Conservation (phyloP, 2,329 filamentous ascomycete species). For the Pezizomycotina sp. region DNA sequence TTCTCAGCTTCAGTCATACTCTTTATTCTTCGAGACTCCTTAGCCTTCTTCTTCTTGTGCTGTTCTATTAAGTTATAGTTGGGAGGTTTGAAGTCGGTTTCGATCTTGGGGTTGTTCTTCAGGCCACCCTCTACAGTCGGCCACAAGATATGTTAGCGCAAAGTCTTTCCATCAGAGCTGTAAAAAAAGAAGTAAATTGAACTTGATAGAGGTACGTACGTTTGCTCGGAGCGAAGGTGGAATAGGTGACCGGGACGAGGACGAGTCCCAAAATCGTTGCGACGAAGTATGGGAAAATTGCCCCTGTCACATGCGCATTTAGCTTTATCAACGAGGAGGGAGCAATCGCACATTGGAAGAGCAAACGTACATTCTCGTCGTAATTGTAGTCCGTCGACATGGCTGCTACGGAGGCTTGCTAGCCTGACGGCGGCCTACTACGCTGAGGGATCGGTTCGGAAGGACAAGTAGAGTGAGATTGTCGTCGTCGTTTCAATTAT, state of each 20-base stretch:
- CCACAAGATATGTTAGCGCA: background rate
- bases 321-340: no score
- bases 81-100: constrained; percentile 59
- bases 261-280: constrained; percentile 75
- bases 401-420: constrained; percentile 30
- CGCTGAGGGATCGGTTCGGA: no score
- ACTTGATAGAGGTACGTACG: constrained; percentile 30
- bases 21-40: constrained; percentile 78
- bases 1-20: constrained; percentile 55
- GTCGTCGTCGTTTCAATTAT: no score
- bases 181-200: constrained; percentile 4
- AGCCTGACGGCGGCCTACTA: no score
- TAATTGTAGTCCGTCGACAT: constrained; percentile 97
- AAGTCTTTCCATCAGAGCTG: background rate
- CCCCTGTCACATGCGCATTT: constrained; percentile 38
- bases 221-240: constrained; percentile 63
- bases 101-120: constrained; percentile 17
- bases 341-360: background rate
- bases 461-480: no score
- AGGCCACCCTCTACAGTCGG: constrained; percentile 26
- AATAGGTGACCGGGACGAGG: constrained; percentile 80
- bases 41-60: constrained; percentile 71
- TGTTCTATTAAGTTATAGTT: constrained; percentile 69
- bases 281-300: constrained; percentile 99
- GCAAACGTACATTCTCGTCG: constrained; percentile 58